A percentile compares a stretch with the other conserved stretches of the same genome.
Conservation (phyloP, 2,329 filamentous ascomycete species). For the Berkeleyomyces basicola region DNA sequence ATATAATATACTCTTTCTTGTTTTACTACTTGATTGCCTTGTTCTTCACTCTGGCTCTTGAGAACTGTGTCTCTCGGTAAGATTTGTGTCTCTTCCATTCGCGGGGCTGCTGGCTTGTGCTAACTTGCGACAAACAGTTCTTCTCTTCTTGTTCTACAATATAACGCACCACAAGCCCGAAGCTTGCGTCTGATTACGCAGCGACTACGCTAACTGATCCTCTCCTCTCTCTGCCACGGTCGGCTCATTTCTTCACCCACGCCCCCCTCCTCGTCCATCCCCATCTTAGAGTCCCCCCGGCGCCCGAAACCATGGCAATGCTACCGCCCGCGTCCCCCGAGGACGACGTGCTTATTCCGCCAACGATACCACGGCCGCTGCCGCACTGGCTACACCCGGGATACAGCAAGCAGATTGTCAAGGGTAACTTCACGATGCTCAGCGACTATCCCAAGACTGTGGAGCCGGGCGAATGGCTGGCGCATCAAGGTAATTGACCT, state of each 20-base stretch:
- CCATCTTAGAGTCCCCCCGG: not conserved
- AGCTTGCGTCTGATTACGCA: not conserved
- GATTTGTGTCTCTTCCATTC: not conserved
- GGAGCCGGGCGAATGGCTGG: constrained; percentile 73
- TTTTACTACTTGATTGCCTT: not conserved
- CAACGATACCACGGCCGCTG: constrained; percentile 20
- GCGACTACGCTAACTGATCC: not conserved
- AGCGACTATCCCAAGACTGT: constrained; percentile 71
- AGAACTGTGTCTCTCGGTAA: too few relatives aligned
- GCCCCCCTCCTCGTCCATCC: not conserved
- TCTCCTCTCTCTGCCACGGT: not conserved
- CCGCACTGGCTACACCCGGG: constrained; percentile 51
- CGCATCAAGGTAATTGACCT: constrained; percentile 51
- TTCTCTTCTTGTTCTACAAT: not conserved
- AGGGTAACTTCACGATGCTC: constrained; percentile 80
- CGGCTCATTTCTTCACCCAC: not conserved
- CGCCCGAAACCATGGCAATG: not conserved
- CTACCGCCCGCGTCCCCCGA: constrained; percentile 10
- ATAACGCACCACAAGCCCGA: too few relatives aligned
- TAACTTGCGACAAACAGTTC: not conserved
- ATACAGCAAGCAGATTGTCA: constrained; percentile 63
- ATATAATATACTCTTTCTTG: not conserved
- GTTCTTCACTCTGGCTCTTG: not conserved
- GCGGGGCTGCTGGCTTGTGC: not conserved
- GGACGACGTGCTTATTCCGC: constrained; percentile 11